Percentiles rank a stretch among this genome's conserved stretches.
Evolutionary conservation across 495 filamentous ascomycete species (phyloP).

Genomic region (Trichoderma gamsii): DNA sequence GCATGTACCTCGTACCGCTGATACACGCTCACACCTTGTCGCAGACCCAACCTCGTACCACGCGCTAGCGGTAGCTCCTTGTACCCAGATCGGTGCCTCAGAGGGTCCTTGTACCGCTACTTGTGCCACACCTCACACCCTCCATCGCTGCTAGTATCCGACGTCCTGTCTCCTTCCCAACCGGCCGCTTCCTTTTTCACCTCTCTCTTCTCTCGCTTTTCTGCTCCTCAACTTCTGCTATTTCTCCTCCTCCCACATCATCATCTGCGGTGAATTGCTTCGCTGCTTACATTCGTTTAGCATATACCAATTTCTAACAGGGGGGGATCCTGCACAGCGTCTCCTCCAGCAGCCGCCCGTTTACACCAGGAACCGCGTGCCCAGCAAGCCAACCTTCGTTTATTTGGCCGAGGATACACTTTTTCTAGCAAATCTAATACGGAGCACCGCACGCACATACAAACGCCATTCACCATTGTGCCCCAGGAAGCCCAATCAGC

Average conservation of each 20-base stretch:
- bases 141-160: conserved; percentile 5
- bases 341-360: not conserved
- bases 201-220: not conserved
- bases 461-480: not conserved
- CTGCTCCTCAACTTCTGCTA: not conserved
- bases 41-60: not conserved
- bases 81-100: not conserved
- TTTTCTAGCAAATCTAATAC: not conserved
- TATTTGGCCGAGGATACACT: not conserved
- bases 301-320: not conserved
- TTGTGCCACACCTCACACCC: conserved; percentile 5
- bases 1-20: too few species aligned
- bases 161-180: conserved; percentile 4
- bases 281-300: conserved; percentile 14
- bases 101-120: not conserved
- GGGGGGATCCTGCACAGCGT: not conserved
- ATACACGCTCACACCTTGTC: too few species aligned
- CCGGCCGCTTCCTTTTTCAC: not conserved
- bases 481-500: not conserved
- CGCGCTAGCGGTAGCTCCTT: not conserved
- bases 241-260: not conserved
- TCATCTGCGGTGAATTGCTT: conserved; percentile 4
- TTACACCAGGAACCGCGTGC: not conserved
- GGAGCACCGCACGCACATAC: not conserved
- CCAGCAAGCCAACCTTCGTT: not conserved